phyloP scores from a whole-genome alignment of 2,329 filamentous ascomycete species.

The Fusarium mangiferae region DNA sequence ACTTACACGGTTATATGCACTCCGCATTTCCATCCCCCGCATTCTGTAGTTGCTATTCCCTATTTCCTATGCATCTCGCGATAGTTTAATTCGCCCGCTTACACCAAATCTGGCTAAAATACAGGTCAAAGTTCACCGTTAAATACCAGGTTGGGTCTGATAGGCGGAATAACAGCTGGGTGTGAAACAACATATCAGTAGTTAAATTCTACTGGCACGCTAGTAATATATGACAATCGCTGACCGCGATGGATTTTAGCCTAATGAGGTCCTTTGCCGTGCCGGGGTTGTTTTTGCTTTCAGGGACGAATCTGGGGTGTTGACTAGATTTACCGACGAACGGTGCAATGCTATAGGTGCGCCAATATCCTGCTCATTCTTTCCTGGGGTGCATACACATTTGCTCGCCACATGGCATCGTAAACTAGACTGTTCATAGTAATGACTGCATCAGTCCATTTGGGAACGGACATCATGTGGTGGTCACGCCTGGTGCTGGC shows the following conservation, averaged over 20 bases:
- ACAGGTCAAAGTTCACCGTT: background rate
- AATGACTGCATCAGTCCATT: background rate
- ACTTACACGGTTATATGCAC: background rate
- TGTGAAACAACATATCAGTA: conserved; percentile 1
- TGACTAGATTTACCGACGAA: background rate
- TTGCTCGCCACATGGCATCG: background rate
- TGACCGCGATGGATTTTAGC: background rate
- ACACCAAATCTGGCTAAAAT: conserved; percentile 10
- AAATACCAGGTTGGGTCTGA: background rate
- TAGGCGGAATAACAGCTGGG: conserved; percentile 3
- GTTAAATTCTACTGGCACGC: background rate
- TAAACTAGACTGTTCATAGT: background rate
- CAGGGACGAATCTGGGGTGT: conserved; percentile 8
- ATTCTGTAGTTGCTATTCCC: background rate
- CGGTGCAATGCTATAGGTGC: background rate
- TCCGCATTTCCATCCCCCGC: background rate
- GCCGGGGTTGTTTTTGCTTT: background rate
- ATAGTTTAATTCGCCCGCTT: conserved; percentile 20
- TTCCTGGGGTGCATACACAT: background rate
- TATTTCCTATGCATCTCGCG: background rate
- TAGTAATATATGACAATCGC: background rate
- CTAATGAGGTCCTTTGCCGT: conserved; percentile 7
- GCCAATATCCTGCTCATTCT: background rate
- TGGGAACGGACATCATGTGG: background rate
- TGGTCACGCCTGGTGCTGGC: background rate